Evolutionary conservation across 1,139 yeast genomes (phyloP), one percentile per base, ranked within the genome.

Genomic region (Sugiyamaella grinbergsii): DNA sequence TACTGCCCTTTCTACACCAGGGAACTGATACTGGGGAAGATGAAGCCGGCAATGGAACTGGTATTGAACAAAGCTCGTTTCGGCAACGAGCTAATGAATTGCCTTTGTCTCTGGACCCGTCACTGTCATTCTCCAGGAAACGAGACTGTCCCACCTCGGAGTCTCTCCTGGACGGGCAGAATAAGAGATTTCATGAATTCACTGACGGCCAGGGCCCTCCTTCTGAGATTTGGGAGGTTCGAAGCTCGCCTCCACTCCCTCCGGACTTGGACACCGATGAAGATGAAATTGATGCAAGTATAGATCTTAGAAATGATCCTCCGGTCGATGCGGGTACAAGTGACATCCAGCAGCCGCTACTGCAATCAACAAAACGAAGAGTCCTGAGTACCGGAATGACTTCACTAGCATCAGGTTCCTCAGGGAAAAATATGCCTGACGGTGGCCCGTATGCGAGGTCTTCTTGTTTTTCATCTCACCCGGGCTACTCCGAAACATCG

Each of bases 1-100:
- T 68, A 8, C 60, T 65, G 22, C 72, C 71, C 0, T 64, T 66
- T 52, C 61, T 65, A 45, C 64, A 60, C 55, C 59, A 65, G 49
- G 59, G 57, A 8, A 22, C 58, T 63, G 22, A 54, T 55, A 2
- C 55, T 57, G 26, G 24, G n/a, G 40, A 5, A 11, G 40, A 20
- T 36, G 38, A 13, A 2, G 13, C 20, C 31, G 33, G 39, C 16
- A 20, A 6, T 43, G 24, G 16, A 8, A 3, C 2, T 24, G 29
- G 45, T 20, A 13, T n/a, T n/a, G 33, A 29, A 7, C 5, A 4
- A 16, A 11, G 28, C 11, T 20, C 43, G 15, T 4, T 4, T 38
- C 28, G 42, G n/a, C 16, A 23, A 7, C 3, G 43, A 18, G 43
- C 26, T 5, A 28, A 34, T 19, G 49, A 58, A 18, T 50, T 63